A percentile compares a stretch with the other conserved stretches of the same genome.
These are phyloP conservation scores for Pisolithus tinctorius DNA, from an alignment of 768 basidiomycete genomes.

Conservation along the genomic window DNA sequence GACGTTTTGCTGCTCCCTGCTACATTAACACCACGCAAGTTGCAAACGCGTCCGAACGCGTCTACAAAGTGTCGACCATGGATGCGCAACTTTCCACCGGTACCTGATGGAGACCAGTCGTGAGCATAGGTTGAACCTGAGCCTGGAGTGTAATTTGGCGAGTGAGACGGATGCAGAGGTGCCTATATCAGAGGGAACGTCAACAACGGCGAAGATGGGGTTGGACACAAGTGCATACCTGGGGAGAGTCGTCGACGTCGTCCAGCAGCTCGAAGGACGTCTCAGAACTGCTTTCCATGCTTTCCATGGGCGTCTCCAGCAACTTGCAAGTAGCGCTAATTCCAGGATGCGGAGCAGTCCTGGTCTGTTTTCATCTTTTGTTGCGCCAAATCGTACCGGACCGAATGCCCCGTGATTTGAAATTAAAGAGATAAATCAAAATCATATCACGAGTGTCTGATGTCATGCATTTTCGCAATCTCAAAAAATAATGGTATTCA, in stretches of 20 bases:
- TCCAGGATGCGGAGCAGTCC: too few relatives aligned
- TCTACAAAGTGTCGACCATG: constrained; percentile 83
- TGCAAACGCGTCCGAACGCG: constrained; percentile 69
- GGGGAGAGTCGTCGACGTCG: too few relatives aligned
- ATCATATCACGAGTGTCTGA: too few relatives aligned
- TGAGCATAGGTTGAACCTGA: constrained; percentile 54
- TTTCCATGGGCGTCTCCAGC: neutral
- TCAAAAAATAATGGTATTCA: too few relatives aligned
- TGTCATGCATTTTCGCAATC: too few relatives aligned
- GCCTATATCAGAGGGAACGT: neutral
- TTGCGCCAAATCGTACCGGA: too few relatives aligned
- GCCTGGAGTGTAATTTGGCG: constrained; percentile 40
- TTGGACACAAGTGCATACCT: neutral
- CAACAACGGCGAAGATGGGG: neutral
- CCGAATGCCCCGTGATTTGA: too few relatives aligned
- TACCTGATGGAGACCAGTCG: constrained; percentile 58
- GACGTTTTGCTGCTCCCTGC: constrained; percentile 81
- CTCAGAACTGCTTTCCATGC: constrained; percentile 27
- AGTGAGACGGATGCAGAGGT: constrained; percentile 42
- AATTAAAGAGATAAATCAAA: too few relatives aligned
- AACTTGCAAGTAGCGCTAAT: too few relatives aligned
- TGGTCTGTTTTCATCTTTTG: too few relatives aligned
- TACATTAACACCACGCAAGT: constrained; percentile 79
- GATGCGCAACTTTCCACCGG: constrained; percentile 48
- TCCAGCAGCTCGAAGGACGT: constrained; percentile 45